Base-by-base conservation (phyloP, 768 basidiomycete genomes). In the Amanita exitialis region DNA sequence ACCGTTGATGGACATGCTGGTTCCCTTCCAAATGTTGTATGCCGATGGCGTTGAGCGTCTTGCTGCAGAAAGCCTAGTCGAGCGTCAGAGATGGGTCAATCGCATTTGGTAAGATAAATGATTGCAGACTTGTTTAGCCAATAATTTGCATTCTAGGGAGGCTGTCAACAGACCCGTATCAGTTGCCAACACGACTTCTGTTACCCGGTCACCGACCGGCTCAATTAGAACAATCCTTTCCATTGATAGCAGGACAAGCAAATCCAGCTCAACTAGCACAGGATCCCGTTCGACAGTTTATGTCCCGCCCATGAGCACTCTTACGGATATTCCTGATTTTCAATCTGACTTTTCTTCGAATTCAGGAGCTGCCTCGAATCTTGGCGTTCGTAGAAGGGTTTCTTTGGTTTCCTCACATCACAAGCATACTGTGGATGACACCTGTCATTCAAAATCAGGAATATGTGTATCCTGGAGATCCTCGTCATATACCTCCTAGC, bases 21-120 rank as follows among this genome's bases (percentile, higher is more conserved):
- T 90, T 51, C 92, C 92, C 0, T 95, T 96, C 67, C 91, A 94
- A 62, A 77, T 96, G 71, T 61, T 92, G 32, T 96, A 96, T 62
- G 76, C 78, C 9, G 93, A 96, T 62, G 92, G 93, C 1, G 82
- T 92, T 1, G 93, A 96, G 62, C 68, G 93, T 6, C 63, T 96
- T 21, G 92, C 84, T 4, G 84, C 89, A n/a, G 92, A 94, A 61
- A 92, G 88, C 56, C 76, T 91, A 6, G 65, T 86, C 52, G 88
- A 93, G 63, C 74, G 92, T 57, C 84, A 90, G 47, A 80, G 85
- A 64, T 96, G 93, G 93, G 90, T 94, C 10, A 88, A 87, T 59
- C 79, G 90, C 4, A 77, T 96, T 49, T 92, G 89, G 93, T 91
- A 59, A 44, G 80, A 15, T 18, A 10, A 35, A 44, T 10, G 15